phyloP scores from a whole-genome alignment of 345 rosid species.

The Heritiera fomes region DNA sequence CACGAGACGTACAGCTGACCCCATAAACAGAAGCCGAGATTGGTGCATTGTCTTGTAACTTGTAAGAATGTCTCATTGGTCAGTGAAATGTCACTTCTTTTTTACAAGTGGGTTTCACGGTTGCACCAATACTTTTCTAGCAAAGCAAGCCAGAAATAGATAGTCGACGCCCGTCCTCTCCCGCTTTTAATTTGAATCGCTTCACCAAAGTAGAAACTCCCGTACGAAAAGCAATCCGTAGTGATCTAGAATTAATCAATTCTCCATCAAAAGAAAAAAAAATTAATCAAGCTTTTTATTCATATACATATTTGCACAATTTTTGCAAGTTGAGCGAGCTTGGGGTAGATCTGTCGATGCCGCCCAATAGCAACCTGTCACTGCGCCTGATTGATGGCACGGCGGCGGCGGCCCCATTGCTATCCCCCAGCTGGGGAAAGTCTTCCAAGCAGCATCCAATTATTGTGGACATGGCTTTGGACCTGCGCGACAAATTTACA shows the following conservation, averaged over 20 bases:
- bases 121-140: background rate
- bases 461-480: background rate
- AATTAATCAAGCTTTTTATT: too few species aligned
- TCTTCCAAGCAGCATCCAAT: background rate
- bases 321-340: constrained; percentile 22
- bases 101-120: constrained; percentile 27
- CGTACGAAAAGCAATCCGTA: background rate
- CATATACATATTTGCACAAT: background rate
- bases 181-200: background rate
- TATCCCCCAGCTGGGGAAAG: background rate
- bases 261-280: too few species aligned
- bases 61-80: background rate
- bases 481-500: constrained; percentile 4
- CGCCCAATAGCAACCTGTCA: constrained; percentile 9
- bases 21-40: constrained; percentile 15
- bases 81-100: constrained; percentile 20
- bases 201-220: background rate
- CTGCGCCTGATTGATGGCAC: background rate
- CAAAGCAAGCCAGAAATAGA: background rate
- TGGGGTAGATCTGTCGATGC: background rate
- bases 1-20: constrained; percentile 19
- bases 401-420: background rate
- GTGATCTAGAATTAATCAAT: background rate
- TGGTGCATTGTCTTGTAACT: constrained; percentile 20
- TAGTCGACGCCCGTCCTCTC: background rate